phyloP scores from a whole-genome alignment of 1,284 basidiomycete species.

The Puccinia hordei region DNA sequence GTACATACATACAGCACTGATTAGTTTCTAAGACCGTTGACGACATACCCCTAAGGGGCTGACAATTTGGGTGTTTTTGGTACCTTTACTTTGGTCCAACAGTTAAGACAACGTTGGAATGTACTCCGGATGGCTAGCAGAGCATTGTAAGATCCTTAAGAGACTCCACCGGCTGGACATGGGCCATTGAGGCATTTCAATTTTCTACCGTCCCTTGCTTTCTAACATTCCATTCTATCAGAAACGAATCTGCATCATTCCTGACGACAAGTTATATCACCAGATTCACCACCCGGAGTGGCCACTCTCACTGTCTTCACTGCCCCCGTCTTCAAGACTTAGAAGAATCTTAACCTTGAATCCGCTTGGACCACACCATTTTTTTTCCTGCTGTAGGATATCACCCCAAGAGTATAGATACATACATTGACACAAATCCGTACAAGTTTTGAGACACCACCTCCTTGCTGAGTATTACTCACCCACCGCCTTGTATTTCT shows the following conservation, averaged over 20 bases:
- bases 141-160: not conserved
- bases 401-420: not conserved
- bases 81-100: not conserved
- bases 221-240: not conserved
- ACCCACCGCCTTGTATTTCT: slow-evolving; percentile 13
- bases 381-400: too few species aligned
- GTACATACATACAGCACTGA: not conserved
- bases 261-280: slow-evolving; percentile 17
- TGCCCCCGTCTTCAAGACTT: not conserved
- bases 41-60: not conserved
- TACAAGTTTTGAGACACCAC: slow-evolving; percentile 11
- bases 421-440: not conserved
- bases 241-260: not conserved
- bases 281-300: not conserved
- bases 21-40: not conserved
- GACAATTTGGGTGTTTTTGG: not conserved
- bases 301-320: not conserved
- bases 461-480: slow-evolving; percentile 1
- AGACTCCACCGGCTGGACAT: too few species aligned
- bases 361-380: not conserved
- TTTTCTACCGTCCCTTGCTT: not conserved
- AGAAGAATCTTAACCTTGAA: not conserved
- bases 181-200: too few species aligned
- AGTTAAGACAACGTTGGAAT: not conserved
- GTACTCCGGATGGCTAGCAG: not conserved